Evolutionary conservation across 1,139 yeast genomes (phyloP).

Genomic region (Magnusiomyces ingens): DNA sequence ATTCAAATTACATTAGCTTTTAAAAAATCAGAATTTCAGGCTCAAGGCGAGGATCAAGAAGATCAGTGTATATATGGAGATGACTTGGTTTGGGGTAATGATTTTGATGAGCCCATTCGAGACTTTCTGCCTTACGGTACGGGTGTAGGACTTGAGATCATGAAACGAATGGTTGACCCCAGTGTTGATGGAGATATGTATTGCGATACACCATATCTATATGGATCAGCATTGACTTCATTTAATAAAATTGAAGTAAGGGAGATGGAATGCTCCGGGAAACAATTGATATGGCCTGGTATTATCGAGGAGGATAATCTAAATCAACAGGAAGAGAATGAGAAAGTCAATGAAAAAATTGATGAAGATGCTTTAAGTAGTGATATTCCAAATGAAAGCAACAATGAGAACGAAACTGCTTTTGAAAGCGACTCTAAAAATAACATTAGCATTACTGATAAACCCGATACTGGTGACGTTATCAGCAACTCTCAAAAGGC

Average conservation of each 20-base stretch:
- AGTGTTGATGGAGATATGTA: constrained; percentile 60
- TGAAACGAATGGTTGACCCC: constrained; percentile 46
- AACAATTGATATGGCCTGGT: constrained; percentile 13
- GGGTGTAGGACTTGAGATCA: constrained; percentile 44
- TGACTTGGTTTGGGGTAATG: constrained; percentile 59
- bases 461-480: not conserved
- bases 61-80: constrained; percentile 42
- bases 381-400: not conserved
- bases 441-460: not conserved
- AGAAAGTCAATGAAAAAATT: not conserved
- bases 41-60: not conserved
- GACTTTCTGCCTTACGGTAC: constrained; percentile 59
- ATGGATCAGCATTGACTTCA: constrained; percentile 56
- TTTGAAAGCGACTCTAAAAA: too few relatives aligned
- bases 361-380: not conserved
- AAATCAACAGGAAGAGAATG: not conserved
- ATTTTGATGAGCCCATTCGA: constrained; percentile 53
- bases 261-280: not conserved
- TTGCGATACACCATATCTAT: constrained; percentile 51
- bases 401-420: too few relatives aligned
- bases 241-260: constrained; percentile 38
- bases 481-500: not conserved
- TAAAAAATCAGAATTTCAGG: constrained; percentile 17
- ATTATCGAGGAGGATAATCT: constrained; percentile 1
- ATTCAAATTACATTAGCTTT: constrained; percentile 28